These are phyloP conservation scores for Pisolithus tinctorius DNA, from an alignment of 768 basidiomycete species.

Conservation along the genomic window DNA sequence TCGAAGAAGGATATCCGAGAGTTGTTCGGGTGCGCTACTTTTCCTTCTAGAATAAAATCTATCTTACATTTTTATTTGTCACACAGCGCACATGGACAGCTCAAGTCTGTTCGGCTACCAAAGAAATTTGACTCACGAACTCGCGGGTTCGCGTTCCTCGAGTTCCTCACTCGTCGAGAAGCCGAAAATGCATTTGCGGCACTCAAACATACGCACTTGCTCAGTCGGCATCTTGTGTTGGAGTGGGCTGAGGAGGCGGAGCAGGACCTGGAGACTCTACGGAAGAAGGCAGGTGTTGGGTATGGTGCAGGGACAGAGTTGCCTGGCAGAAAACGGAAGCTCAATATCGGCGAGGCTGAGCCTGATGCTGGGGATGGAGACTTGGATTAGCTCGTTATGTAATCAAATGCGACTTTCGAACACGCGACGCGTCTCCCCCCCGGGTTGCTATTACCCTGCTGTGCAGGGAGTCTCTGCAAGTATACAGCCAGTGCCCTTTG, in stretches of 20 bases:
- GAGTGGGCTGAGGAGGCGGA: slow-evolving; percentile 89
- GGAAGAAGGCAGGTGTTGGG: slow-evolving; percentile 77
- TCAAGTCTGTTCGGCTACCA: slow-evolving; percentile 92
- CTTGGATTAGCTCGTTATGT: too few species aligned
- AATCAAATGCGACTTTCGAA: too few species aligned
- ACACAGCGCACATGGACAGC: slow-evolving; percentile 75
- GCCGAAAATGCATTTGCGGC: slow-evolving; percentile 85
- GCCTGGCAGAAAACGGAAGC: slow-evolving; percentile 72
- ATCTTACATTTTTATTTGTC: slow-evolving; percentile 1
- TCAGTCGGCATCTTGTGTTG: slow-evolving; percentile 90
- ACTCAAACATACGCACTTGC: slow-evolving; percentile 89
- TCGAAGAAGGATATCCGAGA: slow-evolving; percentile 88
- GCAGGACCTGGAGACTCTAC: slow-evolving; percentile 66
- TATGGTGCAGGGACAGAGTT: slow-evolving; percentile 61
- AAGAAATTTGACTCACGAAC: slow-evolving; percentile 85
- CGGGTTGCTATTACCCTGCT: too few species aligned
- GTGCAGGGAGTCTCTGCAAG: too few species aligned
- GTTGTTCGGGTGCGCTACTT: slow-evolving; percentile 70
- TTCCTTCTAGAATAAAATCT: neutral
- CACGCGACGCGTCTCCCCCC: too few species aligned
- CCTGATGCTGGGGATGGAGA: slow-evolving; percentile 24
- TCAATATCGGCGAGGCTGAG: slow-evolving; percentile 42
- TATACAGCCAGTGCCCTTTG: too few species aligned
- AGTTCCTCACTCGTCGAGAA: slow-evolving; percentile 85
- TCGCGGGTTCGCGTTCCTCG: slow-evolving; percentile 94